Conservation (phyloP, 192 early-diverging fungal species). For the Cladochytrium replicatum region DNA sequence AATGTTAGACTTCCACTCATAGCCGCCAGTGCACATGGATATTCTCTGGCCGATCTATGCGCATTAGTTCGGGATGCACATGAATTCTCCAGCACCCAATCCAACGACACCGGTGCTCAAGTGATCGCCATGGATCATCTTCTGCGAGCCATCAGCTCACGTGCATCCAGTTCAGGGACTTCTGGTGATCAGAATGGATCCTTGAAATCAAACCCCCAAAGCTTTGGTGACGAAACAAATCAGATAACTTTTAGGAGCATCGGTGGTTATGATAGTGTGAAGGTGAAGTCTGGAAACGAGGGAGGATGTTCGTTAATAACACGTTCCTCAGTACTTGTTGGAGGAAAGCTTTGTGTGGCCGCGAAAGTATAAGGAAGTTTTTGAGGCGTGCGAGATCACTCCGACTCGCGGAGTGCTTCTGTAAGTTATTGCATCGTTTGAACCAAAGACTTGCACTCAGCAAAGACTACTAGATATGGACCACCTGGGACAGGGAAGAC, state of each 20-base stretch:
- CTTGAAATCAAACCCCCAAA: no score
- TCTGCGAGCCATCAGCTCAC: background rate
- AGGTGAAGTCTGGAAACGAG: constrained; percentile 30
- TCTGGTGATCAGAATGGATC: no score
- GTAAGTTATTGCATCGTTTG: constrained; percentile 21
- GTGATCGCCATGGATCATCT: constrained; percentile 6
- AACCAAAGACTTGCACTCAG: background rate
- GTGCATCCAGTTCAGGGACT: no score
- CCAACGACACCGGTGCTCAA: constrained; percentile 16
- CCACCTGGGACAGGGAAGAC: constrained; percentile 95
- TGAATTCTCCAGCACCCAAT: constrained; percentile 18
- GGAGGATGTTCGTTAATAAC: background rate
- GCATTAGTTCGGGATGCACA: constrained; percentile 29
- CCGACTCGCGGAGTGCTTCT: constrained; percentile 77
- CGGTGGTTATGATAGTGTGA: constrained; percentile 64
- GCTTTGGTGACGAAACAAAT: background rate
- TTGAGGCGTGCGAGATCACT: constrained; percentile 53
- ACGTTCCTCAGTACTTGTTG: constrained; percentile 36
- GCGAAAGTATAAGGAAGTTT: constrained; percentile 52
- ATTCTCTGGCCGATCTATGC: constrained; percentile 41
- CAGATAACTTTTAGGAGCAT: constrained; percentile 33
- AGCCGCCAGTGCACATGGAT: constrained; percentile 41
- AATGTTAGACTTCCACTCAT: constrained; percentile 13
- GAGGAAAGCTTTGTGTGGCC: constrained; percentile 75
- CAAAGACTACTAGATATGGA: constrained; percentile 37